Conservation (phyloP, 179 eudicot genomes). For the Sideroxylon spinosum region DNA sequence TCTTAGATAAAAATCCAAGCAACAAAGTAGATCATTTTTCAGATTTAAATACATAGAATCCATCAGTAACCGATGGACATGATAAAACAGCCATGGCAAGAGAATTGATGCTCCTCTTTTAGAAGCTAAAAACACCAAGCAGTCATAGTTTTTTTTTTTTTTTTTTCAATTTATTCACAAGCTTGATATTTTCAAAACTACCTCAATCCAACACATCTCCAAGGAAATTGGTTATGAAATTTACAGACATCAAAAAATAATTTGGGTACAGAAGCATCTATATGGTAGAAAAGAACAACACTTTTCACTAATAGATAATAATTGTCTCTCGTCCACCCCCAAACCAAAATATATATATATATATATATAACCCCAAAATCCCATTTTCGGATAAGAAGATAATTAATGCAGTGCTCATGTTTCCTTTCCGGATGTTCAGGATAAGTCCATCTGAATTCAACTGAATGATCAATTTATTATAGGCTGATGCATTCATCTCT, state of each 20-base stretch:
- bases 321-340: neutral
- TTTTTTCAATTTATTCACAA: too few species aligned
- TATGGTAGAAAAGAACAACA: neutral
- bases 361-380: neutral
- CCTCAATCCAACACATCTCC: neutral
- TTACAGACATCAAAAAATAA: neutral
- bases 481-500: constrained; percentile 28
- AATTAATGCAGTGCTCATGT: neutral
- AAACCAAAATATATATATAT: neutral
- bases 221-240: neutral
- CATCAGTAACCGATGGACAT: neutral
- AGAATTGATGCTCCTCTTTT: neutral
- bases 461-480: constrained; percentile 7
- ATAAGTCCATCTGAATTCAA: constrained; percentile 6
- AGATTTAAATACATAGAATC: too few species aligned
- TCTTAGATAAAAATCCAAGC: neutral
- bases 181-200: neutral
- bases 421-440: constrained; percentile 6
- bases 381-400: neutral
- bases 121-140: neutral
- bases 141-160: neutral
- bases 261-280: neutral
- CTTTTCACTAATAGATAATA: neutral
- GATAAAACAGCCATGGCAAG: neutral
- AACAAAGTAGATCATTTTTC: neutral